Evolutionary conservation across 805 yeast species (phyloP).

Genomic region (Metschnikowia matae): DNA sequence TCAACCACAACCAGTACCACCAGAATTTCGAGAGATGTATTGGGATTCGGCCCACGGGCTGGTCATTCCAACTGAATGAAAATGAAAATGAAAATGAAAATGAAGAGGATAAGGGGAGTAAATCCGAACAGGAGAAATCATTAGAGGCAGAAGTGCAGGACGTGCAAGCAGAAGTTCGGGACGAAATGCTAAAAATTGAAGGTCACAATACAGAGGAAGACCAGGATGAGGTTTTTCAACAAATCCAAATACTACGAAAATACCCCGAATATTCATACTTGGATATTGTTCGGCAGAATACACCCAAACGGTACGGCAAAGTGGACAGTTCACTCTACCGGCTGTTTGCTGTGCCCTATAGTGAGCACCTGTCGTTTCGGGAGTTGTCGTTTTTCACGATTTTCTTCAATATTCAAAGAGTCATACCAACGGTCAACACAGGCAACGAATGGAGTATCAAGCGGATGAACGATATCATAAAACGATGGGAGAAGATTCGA

Average conservation of each 20-base stretch:
- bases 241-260: conserved; percentile 13
- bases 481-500: conserved; percentile 25
- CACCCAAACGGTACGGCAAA: conserved; percentile 14
- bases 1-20: conserved; percentile 42
- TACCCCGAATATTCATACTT: conserved; percentile 21
- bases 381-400: conserved; percentile 69
- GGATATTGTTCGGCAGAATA: conserved; percentile 30
- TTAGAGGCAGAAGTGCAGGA: conserved; percentile 9
- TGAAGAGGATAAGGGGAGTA: no score
- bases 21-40: conserved; percentile 53
- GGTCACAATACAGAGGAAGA: not conserved
- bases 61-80: conserved; percentile 50
- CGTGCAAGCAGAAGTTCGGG: not conserved
- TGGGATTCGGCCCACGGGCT: conserved; percentile 88
- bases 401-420: conserved; percentile 43
- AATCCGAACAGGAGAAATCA: conserved; percentile 2
- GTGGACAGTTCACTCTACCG: conserved; percentile 31
- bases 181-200: not conserved
- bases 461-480: conserved; percentile 32
- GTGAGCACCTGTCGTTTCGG: conserved; percentile 88
- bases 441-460: conserved; percentile 22
- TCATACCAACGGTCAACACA: conserved; percentile 77
- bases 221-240: not conserved
- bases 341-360: conserved; percentile 72
- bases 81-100: no score